Conservation (phyloP, 2,329 filamentous ascomycete species). For the Balansia obtecta region DNA sequence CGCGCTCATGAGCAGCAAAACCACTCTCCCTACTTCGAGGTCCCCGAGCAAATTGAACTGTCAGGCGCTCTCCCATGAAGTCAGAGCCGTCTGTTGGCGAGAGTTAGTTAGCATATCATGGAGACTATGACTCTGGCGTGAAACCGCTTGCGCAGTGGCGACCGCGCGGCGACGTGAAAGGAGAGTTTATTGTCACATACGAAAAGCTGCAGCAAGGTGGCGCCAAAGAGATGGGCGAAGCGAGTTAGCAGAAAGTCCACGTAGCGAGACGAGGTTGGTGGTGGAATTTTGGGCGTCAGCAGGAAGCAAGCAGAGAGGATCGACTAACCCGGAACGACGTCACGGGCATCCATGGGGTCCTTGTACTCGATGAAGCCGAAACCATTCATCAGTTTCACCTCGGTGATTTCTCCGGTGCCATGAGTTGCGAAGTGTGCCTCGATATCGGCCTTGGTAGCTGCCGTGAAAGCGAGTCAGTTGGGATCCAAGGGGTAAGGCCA, state of each 20-base stretch:
- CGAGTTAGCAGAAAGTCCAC: conserved; percentile 7
- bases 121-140: neutral
- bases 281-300: neutral
- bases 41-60: conserved; percentile 95
- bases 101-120: conserved; percentile 1
- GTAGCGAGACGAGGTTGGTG: neutral
- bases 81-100: conserved; percentile 70
- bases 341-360: conserved; percentile 93
- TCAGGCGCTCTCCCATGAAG: conserved; percentile 95
- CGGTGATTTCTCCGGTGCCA: conserved; percentile 93
- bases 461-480: conserved; percentile 33
- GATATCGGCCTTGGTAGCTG: conserved; percentile 94
- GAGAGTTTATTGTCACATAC: conserved; percentile 32
- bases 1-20: conserved; percentile 42
- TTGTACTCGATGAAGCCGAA: conserved; percentile 99
- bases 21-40: conserved; percentile 44
- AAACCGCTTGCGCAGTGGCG: neutral
- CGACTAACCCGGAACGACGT: conserved; percentile 87
- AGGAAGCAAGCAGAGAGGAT: neutral
- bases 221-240: neutral
- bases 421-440: conserved; percentile 91
- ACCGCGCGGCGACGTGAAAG: neutral
- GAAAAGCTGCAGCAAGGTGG: conserved; percentile 37
- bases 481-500: conserved; percentile 12
- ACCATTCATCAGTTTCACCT: conserved; percentile 99